Percentiles rank a stretch among this genome's conserved stretches.
Evolutionary conservation across 1,284 basidiomycete species (phyloP).

Genomic region (Athelia sp.): DNA sequence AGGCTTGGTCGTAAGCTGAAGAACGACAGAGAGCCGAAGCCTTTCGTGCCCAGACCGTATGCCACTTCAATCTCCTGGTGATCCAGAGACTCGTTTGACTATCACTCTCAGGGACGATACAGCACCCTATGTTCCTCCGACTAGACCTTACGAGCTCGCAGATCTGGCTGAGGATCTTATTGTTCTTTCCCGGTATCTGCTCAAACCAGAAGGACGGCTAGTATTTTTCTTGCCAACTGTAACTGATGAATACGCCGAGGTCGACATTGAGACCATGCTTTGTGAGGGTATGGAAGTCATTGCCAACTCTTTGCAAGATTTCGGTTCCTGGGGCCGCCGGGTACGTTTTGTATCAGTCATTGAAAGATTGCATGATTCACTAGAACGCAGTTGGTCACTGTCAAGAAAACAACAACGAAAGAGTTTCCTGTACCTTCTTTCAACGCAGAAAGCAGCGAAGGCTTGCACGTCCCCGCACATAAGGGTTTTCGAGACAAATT

Average conservation of each 20-base stretch:
- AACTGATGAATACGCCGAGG: conserved; percentile 82
- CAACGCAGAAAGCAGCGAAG: conserved; percentile 19
- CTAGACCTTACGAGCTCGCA: conserved; percentile 90
- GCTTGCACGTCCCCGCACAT: conserved; percentile 60
- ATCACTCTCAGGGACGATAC: conserved; percentile 35
- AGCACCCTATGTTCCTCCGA: conserved; percentile 80
- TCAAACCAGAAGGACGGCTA: conserved; percentile 83
- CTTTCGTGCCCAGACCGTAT: conserved; percentile 33
- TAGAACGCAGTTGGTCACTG: conserved; percentile 73
- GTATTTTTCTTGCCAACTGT: conserved; percentile 96
- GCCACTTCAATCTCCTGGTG: conserved; percentile 12
- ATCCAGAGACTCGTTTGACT: background rate
- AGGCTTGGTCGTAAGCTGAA: conserved; percentile 73
- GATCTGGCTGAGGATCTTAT: conserved; percentile 82
- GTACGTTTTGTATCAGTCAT: conserved; percentile 42
- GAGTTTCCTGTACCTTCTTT: conserved; percentile 51
- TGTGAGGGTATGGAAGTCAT: conserved; percentile 87
- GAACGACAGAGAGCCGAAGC: conserved; percentile 36
- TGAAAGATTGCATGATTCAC: background rate
- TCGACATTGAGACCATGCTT: conserved; percentile 71
- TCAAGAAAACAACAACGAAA: conserved; percentile 62
- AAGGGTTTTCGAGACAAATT: conserved; percentile 79
- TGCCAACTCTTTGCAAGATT: conserved; percentile 90
- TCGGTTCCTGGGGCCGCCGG: conserved; percentile 92
- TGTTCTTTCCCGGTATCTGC: conserved; percentile 75